phyloP scores from a whole-genome alignment of 768 basidiomycete species.

The Mycena haematopus region DNA sequence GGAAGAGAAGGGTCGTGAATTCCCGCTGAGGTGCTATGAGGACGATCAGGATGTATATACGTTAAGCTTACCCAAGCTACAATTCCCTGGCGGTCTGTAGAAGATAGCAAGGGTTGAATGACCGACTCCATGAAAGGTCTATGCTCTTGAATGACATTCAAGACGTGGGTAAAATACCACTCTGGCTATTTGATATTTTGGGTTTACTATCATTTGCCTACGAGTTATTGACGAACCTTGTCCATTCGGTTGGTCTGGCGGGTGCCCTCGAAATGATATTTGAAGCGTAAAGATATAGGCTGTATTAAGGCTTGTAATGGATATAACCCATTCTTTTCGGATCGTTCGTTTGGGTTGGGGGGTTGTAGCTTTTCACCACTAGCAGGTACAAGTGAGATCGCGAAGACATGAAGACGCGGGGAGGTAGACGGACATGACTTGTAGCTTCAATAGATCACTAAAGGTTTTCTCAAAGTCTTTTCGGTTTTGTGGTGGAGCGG shows the following conservation, averaged over 20 bases:
- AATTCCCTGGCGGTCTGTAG: slow-evolving; percentile 66
- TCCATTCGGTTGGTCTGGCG: slow-evolving; percentile 90
- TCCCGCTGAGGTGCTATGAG: slow-evolving; percentile 62
- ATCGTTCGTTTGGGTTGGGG: slow-evolving; percentile 26
- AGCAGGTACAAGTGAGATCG: slow-evolving; percentile 16
- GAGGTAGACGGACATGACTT: slow-evolving; percentile 67
- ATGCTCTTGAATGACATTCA: slow-evolving; percentile 89
- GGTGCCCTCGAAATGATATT: slow-evolving; percentile 91
- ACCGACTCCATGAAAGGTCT: slow-evolving; percentile 77
- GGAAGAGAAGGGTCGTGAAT: slow-evolving; percentile 80
- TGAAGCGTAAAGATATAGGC: slow-evolving; percentile 86
- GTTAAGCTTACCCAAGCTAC: slow-evolving; percentile 73
- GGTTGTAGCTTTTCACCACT: slow-evolving; percentile 62
- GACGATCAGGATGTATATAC: neutral
- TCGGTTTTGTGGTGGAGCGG: slow-evolving; percentile 56
- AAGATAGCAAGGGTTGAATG: slow-evolving; percentile 71
- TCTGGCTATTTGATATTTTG: slow-evolving; percentile 68
- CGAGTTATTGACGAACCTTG: slow-evolving; percentile 60
- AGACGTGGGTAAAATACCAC: slow-evolving; percentile 94
- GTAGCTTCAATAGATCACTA: slow-evolving; percentile 75
- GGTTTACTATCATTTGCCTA: neutral
- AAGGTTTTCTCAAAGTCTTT: slow-evolving; percentile 79
- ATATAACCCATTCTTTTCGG: slow-evolving; percentile 70
- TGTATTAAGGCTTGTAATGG: slow-evolving; percentile 84
- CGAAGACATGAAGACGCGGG: neutral